Evolutionary conservation across 139 green algal genomes (phyloP), one percentile per base, ranked within the genome.

Genomic region (Chlamydomonas asymmetrica): DNA sequence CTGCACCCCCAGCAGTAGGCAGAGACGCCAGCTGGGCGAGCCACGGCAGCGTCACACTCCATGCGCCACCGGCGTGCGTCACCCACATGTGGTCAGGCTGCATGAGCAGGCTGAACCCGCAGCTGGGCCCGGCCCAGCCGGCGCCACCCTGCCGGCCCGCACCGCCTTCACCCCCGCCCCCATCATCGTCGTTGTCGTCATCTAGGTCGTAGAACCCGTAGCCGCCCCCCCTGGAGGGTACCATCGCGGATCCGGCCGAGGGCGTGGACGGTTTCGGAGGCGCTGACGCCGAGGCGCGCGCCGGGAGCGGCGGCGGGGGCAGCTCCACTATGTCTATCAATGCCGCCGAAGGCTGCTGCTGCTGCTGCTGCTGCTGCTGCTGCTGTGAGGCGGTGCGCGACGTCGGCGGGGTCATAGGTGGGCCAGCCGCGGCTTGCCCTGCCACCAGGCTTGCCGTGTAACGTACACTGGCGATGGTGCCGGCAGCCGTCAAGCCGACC

Each of bases 311-410:
- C 45, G 57, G 41, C 31, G 23, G 1, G 4, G 71, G 71, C 59
- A 77, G 32, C 59, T 77, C 71, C 41, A 77, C 71, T 16, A 77
- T 45, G 34, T 77, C 71, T 25, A 77, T 9, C 40, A 77, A 31
- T 32, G 27, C 59, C 71, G 69, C 69, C 50, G 43, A 43, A 29
- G 40, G 40, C 64, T 10, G 40, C 39, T n/a, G 32, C 59, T 20
- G 59, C 23, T n/a, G 59, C 35, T 9, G 61, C 61, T 31, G 37
- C 25, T 8, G 34, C 40, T 35, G 29, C 32, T 34, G 50, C 31
- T 27, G 49, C 3, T 10, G 34, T n/a, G n/a, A n/a, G n/a, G n/a
- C n/a, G n/a, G n/a, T n/a, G n/a, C n/a, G n/a, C n/a, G n/a, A n/a
- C n/a, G n/a, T n/a, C n/a, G n/a, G n/a, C n/a, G n/a, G n/a, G n/a